A percentile compares a stretch with the other conserved stretches of the same genome.
phyloP scores from a whole-genome alignment of 768 basidiomycete genomes.

The Lactifluus echinatus region DNA sequence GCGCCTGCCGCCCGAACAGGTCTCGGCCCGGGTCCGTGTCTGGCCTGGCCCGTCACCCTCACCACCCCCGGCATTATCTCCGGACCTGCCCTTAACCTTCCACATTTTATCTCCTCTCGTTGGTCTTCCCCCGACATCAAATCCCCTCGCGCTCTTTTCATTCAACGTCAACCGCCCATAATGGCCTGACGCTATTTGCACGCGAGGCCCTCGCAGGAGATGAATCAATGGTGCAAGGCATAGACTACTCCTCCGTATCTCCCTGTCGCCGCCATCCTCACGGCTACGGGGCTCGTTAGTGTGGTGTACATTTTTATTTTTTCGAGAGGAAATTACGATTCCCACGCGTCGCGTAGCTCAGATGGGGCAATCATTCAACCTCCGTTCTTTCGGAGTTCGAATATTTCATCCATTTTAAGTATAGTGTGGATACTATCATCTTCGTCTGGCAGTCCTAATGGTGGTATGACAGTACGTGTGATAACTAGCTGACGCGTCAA shows the following conservation, averaged over 20 bases:
- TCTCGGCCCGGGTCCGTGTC: slow-evolving; percentile 6
- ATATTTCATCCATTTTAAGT: not conserved
- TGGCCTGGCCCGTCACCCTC: not conserved
- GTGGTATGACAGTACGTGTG: too few relatives aligned
- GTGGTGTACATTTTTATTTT: slow-evolving; percentile 20
- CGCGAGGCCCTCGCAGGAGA: slow-evolving; percentile 23
- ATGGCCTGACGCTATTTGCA: slow-evolving; percentile 12
- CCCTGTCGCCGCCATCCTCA: slow-evolving; percentile 15
- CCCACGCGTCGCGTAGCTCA: not conserved
- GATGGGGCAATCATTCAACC: not conserved
- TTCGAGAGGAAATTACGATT: not conserved
- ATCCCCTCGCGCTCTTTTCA: slow-evolving; percentile 19
- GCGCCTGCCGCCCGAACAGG: not conserved
- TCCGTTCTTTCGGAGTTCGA: not conserved
- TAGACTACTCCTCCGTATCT: slow-evolving; percentile 23
- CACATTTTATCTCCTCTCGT: slow-evolving; percentile 7
- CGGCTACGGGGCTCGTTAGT: slow-evolving; percentile 21
- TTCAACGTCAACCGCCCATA: slow-evolving; percentile 1
- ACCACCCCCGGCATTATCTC: not conserved
- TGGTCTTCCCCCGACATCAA: not conserved
- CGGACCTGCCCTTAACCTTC: slow-evolving; percentile 12
- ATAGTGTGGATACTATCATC: not conserved
- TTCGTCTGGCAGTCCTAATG: too few relatives aligned
- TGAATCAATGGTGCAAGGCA: slow-evolving; percentile 23
- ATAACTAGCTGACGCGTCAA: too few relatives aligned